Percentiles rank a stretch among this genome's conserved stretches.
Conservation (phyloP, 2,329 filamentous ascomycete genomes). For the Stemphylium lycopersici region DNA sequence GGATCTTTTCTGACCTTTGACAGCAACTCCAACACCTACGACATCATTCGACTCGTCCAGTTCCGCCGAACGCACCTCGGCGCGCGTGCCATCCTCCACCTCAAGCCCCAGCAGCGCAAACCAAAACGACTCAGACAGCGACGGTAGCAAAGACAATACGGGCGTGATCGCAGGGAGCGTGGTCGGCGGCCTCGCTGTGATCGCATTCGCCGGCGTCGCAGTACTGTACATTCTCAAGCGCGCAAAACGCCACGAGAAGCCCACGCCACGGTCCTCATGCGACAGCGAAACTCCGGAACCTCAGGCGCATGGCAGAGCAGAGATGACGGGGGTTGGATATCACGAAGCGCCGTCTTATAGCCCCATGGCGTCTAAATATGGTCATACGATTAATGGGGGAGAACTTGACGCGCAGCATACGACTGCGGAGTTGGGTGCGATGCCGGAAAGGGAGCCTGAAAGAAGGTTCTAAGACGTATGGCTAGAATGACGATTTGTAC, state of each 20-base stretch:
- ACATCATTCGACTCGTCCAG: background rate
- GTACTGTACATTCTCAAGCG: slow-evolving; percentile 5
- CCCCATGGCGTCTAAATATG: background rate
- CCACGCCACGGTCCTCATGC: background rate
- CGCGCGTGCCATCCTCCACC: background rate
- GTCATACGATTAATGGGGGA: background rate
- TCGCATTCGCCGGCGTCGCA: slow-evolving; percentile 5
- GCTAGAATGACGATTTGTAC: too few relatives aligned
- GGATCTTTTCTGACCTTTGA: background rate
- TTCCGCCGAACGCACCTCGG: background rate
- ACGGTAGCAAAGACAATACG: background rate
- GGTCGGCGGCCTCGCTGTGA: slow-evolving; percentile 1
- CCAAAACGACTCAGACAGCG: background rate
- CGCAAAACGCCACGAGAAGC: slow-evolving; percentile 1
- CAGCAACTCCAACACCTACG: slow-evolving; percentile 1
- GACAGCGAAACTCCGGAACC: background rate
- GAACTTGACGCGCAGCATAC: background rate
- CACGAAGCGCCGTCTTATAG: background rate
- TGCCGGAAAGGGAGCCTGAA: background rate
- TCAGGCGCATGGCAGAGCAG: background rate
- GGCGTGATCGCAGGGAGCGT: background rate
- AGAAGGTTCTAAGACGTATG: too few relatives aligned
- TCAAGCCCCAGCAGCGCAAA: background rate
- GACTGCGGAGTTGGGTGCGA: background rate
- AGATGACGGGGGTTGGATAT: background rate